A percentile compares a stretch with the other conserved stretches of the same genome.
These are phyloP conservation scores for Triticum dicoccoides DNA, from an alignment of 176 grass and related monocot genomes.

Conservation along the genomic window DNA sequence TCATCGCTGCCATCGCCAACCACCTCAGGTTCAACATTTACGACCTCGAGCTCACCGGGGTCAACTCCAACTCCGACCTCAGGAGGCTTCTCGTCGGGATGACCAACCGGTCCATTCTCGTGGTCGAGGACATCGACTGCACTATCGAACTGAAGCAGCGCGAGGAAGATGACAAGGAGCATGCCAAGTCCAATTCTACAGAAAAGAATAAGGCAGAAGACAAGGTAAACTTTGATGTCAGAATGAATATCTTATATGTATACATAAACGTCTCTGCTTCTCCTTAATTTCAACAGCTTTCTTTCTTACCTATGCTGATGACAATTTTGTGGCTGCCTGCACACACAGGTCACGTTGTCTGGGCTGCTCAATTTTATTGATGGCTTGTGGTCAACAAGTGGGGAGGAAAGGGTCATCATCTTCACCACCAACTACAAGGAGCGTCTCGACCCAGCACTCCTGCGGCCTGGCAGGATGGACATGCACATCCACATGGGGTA, in stretches of 20 bases:
- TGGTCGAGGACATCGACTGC: slow-evolving; percentile 87
- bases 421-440: slow-evolving; percentile 97
- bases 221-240: slow-evolving; percentile 34
- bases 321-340: neutral
- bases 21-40: slow-evolving; percentile 80
- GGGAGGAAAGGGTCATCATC: slow-evolving; percentile 78
- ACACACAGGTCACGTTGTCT: slow-evolving; percentile 60
- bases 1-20: slow-evolving; percentile 93
- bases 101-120: slow-evolving; percentile 66
- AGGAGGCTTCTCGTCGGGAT: slow-evolving; percentile 60
- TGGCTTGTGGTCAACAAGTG: slow-evolving; percentile 78
- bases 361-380: slow-evolving; percentile 84
- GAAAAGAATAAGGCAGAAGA: slow-evolving; percentile 40
- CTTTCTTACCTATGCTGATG: neutral
- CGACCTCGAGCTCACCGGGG: slow-evolving; percentile 75
- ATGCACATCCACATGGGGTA: slow-evolving; percentile 93
- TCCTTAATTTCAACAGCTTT: neutral
- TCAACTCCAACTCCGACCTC: slow-evolving; percentile 54
- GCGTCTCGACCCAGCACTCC: slow-evolving; percentile 64
- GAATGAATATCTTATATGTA: neutral
- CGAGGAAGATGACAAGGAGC: slow-evolving; percentile 16
- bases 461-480: slow-evolving; percentile 87
- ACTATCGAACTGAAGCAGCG: slow-evolving; percentile 54
- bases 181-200: slow-evolving; percentile 21
- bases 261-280: neutral